Percentiles rank a stretch among this genome's conserved stretches.
These are phyloP conservation scores for Colletotrichum neosansevieriae DNA, from an alignment of 2,329 filamentous ascomycete species.

Conservation along the genomic window DNA sequence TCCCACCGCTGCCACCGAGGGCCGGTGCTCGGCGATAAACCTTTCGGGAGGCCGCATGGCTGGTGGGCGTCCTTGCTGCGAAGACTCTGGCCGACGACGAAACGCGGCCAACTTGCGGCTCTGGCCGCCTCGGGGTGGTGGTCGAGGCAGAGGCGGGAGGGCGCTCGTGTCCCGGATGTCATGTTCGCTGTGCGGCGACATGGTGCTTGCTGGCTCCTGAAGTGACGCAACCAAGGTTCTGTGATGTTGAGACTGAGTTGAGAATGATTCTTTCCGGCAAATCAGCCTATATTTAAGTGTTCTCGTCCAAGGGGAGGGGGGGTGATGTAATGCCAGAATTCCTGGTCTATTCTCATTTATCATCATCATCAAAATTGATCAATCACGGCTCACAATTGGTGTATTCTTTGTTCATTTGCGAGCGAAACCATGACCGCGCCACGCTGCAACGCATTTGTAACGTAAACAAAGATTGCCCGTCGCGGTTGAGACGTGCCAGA, in stretches of 20 bases:
- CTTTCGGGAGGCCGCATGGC: not conserved
- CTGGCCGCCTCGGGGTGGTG: not conserved
- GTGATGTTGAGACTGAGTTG: not conserved
- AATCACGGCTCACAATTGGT: not conserved
- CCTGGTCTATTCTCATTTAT: not conserved
- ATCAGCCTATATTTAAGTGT: not conserved
- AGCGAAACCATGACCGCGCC: not conserved
- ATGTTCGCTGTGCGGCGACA: not conserved
- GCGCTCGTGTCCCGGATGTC: not conserved
- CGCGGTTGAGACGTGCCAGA: not conserved
- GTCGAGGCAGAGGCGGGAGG: not conserved
- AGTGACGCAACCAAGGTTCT: not conserved
- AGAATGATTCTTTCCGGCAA: not conserved
- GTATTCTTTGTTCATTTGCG: not conserved
- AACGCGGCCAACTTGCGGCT: not conserved
- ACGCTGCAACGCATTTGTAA: not conserved
- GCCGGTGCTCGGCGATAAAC: not conserved
- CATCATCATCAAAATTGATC: not conserved
- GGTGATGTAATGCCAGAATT: not conserved
- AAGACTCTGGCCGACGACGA: not conserved
- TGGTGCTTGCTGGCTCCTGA: not conserved
- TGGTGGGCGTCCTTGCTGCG: not conserved
- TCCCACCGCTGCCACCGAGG: not conserved
- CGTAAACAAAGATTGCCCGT: not conserved
- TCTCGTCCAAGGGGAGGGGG: not conserved